A percentile compares a stretch with the other conserved stretches of the same genome.
phyloP scores from a whole-genome alignment of 306 rosid genomes.

The Pyrus pyrifolia region DNA sequence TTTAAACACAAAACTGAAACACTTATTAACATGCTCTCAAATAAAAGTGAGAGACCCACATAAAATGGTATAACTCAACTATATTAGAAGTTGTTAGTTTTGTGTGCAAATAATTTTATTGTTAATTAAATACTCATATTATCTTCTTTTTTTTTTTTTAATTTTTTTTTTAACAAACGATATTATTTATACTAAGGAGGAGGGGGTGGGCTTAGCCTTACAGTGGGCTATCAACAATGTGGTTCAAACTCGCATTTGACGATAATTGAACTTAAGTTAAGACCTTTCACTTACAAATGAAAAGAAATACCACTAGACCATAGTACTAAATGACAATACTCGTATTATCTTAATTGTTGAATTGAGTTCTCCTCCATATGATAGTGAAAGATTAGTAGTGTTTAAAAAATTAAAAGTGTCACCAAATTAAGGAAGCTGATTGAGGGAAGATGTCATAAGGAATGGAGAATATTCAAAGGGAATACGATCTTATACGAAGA shows the following conservation, averaged over 20 bases:
- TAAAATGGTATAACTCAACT: background rate
- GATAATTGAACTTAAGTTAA: too few relatives aligned
- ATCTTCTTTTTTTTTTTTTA: too few relatives aligned
- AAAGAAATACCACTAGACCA: too few relatives aligned
- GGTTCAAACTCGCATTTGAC: too few relatives aligned
- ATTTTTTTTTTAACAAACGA: too few relatives aligned
- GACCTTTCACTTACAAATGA: too few relatives aligned
- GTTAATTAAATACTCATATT: background rate
- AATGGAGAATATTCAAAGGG: background rate
- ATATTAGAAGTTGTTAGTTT: background rate
- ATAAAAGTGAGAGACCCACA: background rate
- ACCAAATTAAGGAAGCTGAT: background rate
- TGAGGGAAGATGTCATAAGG: background rate
- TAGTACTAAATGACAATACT: too few relatives aligned
- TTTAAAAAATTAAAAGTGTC: background rate
- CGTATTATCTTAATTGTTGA: background rate
- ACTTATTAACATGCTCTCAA: background rate
- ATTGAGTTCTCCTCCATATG: background rate
- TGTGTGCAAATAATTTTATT: background rate
- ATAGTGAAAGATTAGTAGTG: background rate
- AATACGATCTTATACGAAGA: background rate
- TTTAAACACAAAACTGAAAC: too few relatives aligned
- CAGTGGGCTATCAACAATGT: too few relatives aligned
- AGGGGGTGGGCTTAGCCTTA: too few relatives aligned
- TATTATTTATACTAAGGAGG: too few relatives aligned